Evolutionary conservation across 345 rosid genomes (phyloP).

Genomic region (Psidium friedrichsthalianum): DNA sequence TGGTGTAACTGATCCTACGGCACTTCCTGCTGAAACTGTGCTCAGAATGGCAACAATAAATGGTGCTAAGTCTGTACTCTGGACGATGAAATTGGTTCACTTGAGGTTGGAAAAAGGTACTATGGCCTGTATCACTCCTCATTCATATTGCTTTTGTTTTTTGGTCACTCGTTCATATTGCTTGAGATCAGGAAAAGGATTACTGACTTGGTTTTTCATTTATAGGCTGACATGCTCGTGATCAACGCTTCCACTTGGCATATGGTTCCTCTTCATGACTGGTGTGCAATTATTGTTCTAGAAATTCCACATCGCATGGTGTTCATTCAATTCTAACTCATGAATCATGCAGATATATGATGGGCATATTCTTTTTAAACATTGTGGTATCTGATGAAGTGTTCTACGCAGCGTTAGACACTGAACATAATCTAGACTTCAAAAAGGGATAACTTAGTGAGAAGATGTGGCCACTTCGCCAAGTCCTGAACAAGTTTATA

Average conservation of each 20-base stretch:
- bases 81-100: constrained; percentile 66
- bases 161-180: background rate
- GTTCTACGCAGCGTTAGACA: background rate
- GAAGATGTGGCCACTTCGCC: background rate
- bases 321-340: background rate
- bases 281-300: constrained; percentile 14
- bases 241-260: constrained; percentile 40
- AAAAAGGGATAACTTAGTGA: background rate
- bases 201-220: background rate
- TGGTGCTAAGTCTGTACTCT: constrained; percentile 59
- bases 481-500: background rate
- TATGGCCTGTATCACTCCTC: background rate
- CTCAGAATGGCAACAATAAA: constrained; percentile 52
- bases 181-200: background rate
- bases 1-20: constrained; percentile 53
- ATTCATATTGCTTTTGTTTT: background rate
- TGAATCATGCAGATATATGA: background rate
- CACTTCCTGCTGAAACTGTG: constrained; percentile 52
- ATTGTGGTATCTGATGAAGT: background rate
- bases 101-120: constrained; percentile 60
- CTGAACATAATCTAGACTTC: background rate
- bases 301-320: background rate
- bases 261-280: constrained; percentile 57
- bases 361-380: background rate
- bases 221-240: constrained; percentile 59